Conservation (phyloP, 2,329 filamentous ascomycete species). For the Cladobotryum mycophilum region DNA sequence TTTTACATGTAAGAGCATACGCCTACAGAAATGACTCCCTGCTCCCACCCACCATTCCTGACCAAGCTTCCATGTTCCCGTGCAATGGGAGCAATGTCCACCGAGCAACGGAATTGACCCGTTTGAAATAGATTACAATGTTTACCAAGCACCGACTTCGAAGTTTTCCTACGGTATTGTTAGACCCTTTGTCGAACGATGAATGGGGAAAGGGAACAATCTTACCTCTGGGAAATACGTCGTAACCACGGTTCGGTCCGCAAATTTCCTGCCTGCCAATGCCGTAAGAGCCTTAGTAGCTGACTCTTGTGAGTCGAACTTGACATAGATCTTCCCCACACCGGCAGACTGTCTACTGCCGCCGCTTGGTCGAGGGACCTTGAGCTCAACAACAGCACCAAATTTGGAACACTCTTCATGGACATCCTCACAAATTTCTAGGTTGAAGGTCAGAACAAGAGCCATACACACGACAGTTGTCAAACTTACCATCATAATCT, state of each 20-base stretch:
- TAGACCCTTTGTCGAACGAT: constrained; percentile 18
- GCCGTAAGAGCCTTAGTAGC: constrained; percentile 80
- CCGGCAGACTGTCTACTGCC: constrained; percentile 79
- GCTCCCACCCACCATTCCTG: constrained; percentile 3
- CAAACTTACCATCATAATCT: constrained; percentile 74
- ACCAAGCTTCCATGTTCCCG: constrained; percentile 8
- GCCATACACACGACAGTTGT: background rate
- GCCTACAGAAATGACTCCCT: constrained; percentile 2
- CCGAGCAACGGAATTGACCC: constrained; percentile 6
- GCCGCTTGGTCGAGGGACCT: constrained; percentile 81
- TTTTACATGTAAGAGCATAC: constrained; percentile 14
- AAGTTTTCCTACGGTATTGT: constrained; percentile 72
- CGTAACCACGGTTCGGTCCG: constrained; percentile 89
- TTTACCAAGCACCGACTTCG: constrained; percentile 81
- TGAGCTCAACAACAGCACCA: constrained; percentile 77
- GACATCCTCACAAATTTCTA: constrained; percentile 96
- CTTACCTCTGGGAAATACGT: constrained; percentile 91
- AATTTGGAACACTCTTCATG: constrained; percentile 90
- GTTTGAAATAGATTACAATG: constrained; percentile 3
- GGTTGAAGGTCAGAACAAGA: constrained; percentile 27
- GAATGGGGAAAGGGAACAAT: background rate
- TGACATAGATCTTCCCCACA: constrained; percentile 97
- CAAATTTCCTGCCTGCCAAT: constrained; percentile 93
- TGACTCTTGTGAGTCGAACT: constrained; percentile 72
- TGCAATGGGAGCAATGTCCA: background rate